Percentiles rank a stretch among this genome's conserved stretches.
These are phyloP conservation scores for Xerophyta viscosa DNA, from an alignment of 106 monocot species.

Conservation along the genomic window DNA sequence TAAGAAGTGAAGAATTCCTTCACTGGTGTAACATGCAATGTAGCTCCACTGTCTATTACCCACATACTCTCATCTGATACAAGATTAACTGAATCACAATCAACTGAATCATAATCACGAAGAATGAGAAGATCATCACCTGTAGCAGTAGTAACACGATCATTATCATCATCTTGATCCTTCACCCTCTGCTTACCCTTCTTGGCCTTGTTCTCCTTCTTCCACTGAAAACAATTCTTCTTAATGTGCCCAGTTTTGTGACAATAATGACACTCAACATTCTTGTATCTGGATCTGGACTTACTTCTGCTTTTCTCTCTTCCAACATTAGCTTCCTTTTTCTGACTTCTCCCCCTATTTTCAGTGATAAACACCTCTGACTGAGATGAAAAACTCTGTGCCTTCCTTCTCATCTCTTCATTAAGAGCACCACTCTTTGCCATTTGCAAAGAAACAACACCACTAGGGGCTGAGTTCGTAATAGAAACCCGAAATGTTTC, in stretches of 20 bases:
- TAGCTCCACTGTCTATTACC: too few relatives aligned
- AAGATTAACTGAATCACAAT: too few relatives aligned
- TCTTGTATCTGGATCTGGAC: neutral
- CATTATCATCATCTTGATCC: neutral
- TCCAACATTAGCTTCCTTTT: neutral
- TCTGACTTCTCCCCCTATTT: neutral
- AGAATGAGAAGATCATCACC: neutral
- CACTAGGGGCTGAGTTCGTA: neutral
- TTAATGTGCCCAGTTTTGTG: neutral
- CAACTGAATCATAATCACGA: too few relatives aligned
- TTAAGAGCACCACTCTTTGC: constrained; percentile 1
- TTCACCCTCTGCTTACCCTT: neutral
- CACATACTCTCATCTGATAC: too few relatives aligned
- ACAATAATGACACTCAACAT: neutral
- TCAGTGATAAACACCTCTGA: neutral
- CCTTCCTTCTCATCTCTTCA: constrained; percentile 8
- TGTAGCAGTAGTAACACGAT: neutral
- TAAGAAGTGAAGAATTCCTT: too few relatives aligned
- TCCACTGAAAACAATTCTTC: neutral
- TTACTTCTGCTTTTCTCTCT: neutral
- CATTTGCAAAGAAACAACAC: neutral
- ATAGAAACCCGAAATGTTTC: neutral
- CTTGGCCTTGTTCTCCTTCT: neutral
- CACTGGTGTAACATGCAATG: too few relatives aligned
- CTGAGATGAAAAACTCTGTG: neutral